Evolutionary conservation across 768 basidiomycete genomes (phyloP).

Genomic region (Hebeloma cylindrosporum): DNA sequence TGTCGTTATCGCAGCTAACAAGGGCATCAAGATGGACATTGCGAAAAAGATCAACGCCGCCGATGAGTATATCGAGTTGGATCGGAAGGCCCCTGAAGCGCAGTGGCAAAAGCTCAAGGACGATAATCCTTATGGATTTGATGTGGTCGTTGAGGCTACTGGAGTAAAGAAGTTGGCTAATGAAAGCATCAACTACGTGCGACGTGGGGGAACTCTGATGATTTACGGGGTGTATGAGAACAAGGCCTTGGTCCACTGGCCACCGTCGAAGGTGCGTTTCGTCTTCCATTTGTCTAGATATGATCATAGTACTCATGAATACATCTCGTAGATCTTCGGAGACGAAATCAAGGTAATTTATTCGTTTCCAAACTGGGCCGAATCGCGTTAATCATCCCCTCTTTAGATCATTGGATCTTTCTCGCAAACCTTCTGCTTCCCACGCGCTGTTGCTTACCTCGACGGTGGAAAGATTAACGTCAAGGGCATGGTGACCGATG

Average conservation of each 20-base stretch:
- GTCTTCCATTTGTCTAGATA: slow-evolving; percentile 3
- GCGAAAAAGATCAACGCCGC: slow-evolving; percentile 76
- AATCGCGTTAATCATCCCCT: slow-evolving; percentile 19
- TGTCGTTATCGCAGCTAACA: slow-evolving; percentile 85
- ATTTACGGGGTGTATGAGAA: slow-evolving; percentile 91
- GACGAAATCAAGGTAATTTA: slow-evolving; percentile 44
- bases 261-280: slow-evolving; percentile 79
- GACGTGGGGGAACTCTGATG: slow-evolving; percentile 82
- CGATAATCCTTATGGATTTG: slow-evolving; percentile 86
- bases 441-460: slow-evolving; percentile 85
- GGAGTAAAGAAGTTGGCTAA: slow-evolving; percentile 88
- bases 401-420: slow-evolving; percentile 85
- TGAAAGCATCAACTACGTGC: slow-evolving; percentile 86
- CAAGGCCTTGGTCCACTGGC: slow-evolving; percentile 81
- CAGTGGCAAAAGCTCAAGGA: slow-evolving; percentile 83
- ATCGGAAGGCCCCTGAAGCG: slow-evolving; percentile 66
- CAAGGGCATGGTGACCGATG: slow-evolving; percentile 70
- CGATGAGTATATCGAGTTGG: slow-evolving; percentile 86
- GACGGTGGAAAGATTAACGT: slow-evolving; percentile 82
- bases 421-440: slow-evolving; percentile 88
- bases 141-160: slow-evolving; percentile 69
- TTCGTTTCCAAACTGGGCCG: background rate
- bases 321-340: slow-evolving; percentile 61
- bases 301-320: background rate
- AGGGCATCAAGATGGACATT: slow-evolving; percentile 88